These are phyloP conservation scores for Russula lepida DNA, from an alignment of 768 basidiomycete species.

Conservation along the genomic window DNA sequence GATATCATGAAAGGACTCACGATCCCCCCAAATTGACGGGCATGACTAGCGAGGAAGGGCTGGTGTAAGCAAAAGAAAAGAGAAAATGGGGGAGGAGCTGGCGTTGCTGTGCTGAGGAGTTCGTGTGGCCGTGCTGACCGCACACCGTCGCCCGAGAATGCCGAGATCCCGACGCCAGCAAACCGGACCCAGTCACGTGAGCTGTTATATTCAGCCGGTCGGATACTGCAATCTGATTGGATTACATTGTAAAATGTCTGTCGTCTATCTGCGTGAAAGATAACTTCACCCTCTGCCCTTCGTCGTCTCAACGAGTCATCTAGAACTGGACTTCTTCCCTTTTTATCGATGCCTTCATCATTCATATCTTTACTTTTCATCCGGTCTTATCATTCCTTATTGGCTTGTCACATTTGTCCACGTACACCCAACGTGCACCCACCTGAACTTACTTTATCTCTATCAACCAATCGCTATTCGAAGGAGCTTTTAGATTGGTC, in stretches of 20 bases:
- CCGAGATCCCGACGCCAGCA: neutral
- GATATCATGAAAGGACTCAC: constrained; percentile 20
- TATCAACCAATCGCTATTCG: constrained; percentile 9
- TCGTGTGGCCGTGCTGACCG: neutral
- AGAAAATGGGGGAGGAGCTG: neutral
- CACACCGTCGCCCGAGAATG: neutral
- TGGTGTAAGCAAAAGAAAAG: constrained; percentile 26
- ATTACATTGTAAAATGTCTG: too few relatives aligned
- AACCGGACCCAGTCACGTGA: neutral
- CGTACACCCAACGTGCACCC: constrained; percentile 1
- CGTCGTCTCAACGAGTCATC: neutral
- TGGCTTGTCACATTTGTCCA: neutral
- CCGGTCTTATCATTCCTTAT: neutral
- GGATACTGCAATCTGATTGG: too few relatives aligned
- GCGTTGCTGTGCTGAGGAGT: neutral
- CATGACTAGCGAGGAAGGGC: constrained; percentile 23
- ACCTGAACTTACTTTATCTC: constrained; percentile 9
- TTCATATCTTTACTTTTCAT: neutral
- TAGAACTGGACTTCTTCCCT: neutral
- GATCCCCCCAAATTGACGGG: constrained; percentile 25
- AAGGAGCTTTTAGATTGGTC: neutral
- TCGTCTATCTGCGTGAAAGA: neutral
- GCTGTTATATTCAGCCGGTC: too few relatives aligned
- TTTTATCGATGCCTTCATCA: neutral
- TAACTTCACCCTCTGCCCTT: neutral